Conservation (phyloP, 352 stramenopile species). For the Pythium folliculosum region DNA sequence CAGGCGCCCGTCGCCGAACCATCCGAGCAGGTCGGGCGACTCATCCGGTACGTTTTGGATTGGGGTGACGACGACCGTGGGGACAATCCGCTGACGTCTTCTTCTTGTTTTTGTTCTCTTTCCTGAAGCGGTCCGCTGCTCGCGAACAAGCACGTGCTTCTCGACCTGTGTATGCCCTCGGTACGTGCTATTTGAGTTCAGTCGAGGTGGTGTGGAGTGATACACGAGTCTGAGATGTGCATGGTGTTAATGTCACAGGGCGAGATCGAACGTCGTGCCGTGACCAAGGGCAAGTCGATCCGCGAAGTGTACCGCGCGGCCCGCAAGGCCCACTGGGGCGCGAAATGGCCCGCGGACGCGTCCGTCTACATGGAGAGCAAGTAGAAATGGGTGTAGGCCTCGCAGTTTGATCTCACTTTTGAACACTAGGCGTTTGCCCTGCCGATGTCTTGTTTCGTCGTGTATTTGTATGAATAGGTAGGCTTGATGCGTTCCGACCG, state of each 20-base stretch:
- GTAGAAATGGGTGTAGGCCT: background rate
- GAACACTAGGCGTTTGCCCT: background rate
- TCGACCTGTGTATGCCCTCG: conserved; percentile 82
- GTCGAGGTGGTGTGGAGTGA: background rate
- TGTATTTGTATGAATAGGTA: background rate
- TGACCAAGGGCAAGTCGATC: conserved; percentile 74
- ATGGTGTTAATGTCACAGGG: conserved; percentile 43
- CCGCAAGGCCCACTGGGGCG: conserved; percentile 83
- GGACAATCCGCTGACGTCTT: too few relatives aligned
- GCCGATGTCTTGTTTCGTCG: background rate
- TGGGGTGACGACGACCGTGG: too few relatives aligned
- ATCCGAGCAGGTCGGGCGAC: conserved; percentile 45
- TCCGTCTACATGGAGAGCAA: conserved; percentile 49
- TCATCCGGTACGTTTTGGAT: conserved; percentile 48
- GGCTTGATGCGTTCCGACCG: conserved; percentile 15
- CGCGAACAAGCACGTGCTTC: conserved; percentile 73
- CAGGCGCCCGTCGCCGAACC: conserved; percentile 28
- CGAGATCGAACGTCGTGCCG: conserved; percentile 68
- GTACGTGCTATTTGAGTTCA: conserved; percentile 30
- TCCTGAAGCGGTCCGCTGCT: conserved; percentile 53
- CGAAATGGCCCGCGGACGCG: conserved; percentile 67
- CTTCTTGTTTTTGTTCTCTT: background rate
- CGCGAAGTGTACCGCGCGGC: conserved; percentile 82
- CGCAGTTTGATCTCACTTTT: background rate
- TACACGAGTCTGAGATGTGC: background rate